A percentile compares a stretch with the other conserved stretches of the same genome.
These are phyloP conservation scores for Actinomucor elegans DNA, from an alignment of 371 early-diverging fungal genomes.

Conservation along the genomic window DNA sequence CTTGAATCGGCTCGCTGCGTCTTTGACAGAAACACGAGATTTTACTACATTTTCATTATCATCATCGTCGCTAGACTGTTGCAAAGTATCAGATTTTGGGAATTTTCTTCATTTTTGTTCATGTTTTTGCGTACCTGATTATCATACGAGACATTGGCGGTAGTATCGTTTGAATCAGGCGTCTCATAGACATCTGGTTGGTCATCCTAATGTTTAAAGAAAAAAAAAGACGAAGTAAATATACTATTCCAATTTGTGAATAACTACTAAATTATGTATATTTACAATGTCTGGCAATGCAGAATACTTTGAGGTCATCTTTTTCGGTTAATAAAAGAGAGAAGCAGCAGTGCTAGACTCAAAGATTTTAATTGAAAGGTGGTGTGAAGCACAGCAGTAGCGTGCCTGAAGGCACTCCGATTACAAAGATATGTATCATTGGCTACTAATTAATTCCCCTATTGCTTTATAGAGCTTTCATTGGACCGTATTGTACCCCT, in stretches of 20 bases:
- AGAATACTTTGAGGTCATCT: constrained; percentile 67
- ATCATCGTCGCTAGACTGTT: constrained; percentile 56
- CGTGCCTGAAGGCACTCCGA: too few relatives aligned
- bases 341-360: too few relatives aligned
- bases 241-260: too few relatives aligned
- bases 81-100: too few relatives aligned
- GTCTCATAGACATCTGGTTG: constrained; percentile 89
- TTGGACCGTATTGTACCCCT: too few relatives aligned
- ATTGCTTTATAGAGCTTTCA: too few relatives aligned
- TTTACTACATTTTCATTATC: constrained; percentile 60
- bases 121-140: constrained; percentile 55
- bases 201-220: constrained; percentile 52
- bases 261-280: background rate
- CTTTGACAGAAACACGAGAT: constrained; percentile 55
- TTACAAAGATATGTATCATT: too few relatives aligned
- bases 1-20: constrained; percentile 60
- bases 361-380: too few relatives aligned
- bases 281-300: constrained; percentile 70
- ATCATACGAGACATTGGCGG: constrained; percentile 52
- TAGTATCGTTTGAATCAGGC: constrained; percentile 58
- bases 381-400: too few relatives aligned
- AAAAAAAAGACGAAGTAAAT: background rate
- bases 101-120: too few relatives aligned
- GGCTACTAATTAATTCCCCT: too few relatives aligned
- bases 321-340: too few relatives aligned